Conservation (phyloP, 805 yeast genomes). For the Metschnikowia hibisci region DNA sequence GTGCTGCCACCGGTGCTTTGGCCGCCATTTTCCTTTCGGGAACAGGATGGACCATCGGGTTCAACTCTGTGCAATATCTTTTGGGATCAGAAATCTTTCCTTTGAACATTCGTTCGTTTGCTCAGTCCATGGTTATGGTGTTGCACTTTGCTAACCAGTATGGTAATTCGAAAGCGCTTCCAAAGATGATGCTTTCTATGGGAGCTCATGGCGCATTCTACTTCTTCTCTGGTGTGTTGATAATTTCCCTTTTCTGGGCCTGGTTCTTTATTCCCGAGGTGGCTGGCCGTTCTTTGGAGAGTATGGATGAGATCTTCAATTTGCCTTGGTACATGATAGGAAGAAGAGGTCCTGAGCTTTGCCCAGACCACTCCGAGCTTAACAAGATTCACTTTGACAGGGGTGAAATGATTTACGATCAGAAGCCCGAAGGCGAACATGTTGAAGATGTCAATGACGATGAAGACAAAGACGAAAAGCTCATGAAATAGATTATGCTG, state of each 20-base stretch:
- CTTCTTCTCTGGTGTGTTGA: conserved; percentile 44
- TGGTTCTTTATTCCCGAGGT: conserved; percentile 52
- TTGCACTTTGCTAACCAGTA: conserved; percentile 56
- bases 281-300: conserved; percentile 48
- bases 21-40: conserved; percentile 50
- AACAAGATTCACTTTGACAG: conserved; percentile 21
- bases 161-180: conserved; percentile 54
- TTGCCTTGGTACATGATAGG: conserved; percentile 59
- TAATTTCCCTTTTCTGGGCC: conserved; percentile 41
- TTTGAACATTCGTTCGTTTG: conserved; percentile 45
- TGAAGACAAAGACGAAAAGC: conserved; percentile 9
- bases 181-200: conserved; percentile 47
- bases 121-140: conserved; percentile 49
- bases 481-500: conserved; percentile 3
- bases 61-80: conserved; percentile 53
- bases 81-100: conserved; percentile 56
- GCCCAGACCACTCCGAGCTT: conserved; percentile 49
- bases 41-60: conserved; percentile 58
- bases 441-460: conserved; percentile 6
- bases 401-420: conserved; percentile 4
- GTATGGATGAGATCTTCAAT: conserved; percentile 49
- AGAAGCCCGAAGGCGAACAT: conserved; percentile 7
- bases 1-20: conserved; percentile 46
- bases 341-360: conserved; percentile 48
- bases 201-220: conserved; percentile 48